Evolutionary conservation across 768 basidiomycete genomes (phyloP), one percentile per base, ranked within the genome.

Genomic region (Mycena floridula): DNA sequence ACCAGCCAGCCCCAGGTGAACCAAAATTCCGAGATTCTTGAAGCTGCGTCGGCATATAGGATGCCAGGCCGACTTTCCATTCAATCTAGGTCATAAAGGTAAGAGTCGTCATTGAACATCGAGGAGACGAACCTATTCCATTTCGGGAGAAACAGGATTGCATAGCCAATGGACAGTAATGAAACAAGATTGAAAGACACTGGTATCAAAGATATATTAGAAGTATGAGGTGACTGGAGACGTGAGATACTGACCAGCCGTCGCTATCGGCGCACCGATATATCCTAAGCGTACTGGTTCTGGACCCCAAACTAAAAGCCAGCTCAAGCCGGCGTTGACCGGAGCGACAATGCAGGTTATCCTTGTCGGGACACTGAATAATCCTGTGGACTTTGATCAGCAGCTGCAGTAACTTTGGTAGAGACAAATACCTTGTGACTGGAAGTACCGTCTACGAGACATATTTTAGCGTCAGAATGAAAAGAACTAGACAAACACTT

Each of bases 41-140:
- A 91, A 86, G 54, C 78, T 77, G 6, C 79, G 70, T 37, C 71
- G 61, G 0, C 74, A 74, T 23, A 89, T 55, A 0, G 89, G 91
- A 48, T 85, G 73, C 92, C 94, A 97, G 0, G 94, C 93, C 1
- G 80, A 85, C n/a, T 66, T 42, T n/a, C n/a, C n/a, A n/a, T n/a
- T n/a, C n/a, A n/a, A n/a, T n/a, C n/a, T n/a, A n/a, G n/a, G n/a
- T n/a, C n/a, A n/a, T n/a, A n/a, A n/a, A n/a, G n/a, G n/a, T n/a
- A n/a, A n/a, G n/a, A n/a, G n/a, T n/a, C n/a, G n/a, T n/a, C n/a
- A n/a, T n/a, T n/a, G n/a, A n/a, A n/a, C n/a, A n/a, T n/a, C n/a
- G n/a, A n/a, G n/a, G n/a, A n/a, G n/a, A n/a, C n/a, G n/a, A n/a
- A n/a, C n/a, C n/a, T n/a, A n/a, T n/a, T n/a, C n/a, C n/a, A n/a